A percentile compares a stretch with the other conserved stretches of the same genome.
These are phyloP conservation scores for Prunus armeniaca DNA, from an alignment of 306 rosid species.

Conservation along the genomic window DNA sequence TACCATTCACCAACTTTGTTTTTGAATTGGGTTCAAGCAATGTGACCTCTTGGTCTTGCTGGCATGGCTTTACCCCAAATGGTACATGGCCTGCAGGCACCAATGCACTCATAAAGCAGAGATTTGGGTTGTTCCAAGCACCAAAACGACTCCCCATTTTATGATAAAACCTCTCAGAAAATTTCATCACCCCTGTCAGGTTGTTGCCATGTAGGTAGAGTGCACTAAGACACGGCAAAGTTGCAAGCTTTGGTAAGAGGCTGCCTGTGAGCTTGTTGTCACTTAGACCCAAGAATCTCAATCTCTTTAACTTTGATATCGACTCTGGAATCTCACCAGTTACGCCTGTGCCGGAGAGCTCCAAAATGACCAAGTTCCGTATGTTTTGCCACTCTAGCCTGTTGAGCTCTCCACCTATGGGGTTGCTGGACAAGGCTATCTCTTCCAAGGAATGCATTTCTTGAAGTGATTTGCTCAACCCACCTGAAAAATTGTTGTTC, in stretches of 20 bases:
- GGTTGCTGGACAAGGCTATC: constrained; percentile 72
- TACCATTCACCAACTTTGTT: constrained; percentile 20
- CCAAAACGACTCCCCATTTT: constrained; percentile 88
- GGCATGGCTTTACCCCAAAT: constrained; percentile 78
- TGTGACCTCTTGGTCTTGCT: constrained; percentile 29
- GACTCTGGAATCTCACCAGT: constrained; percentile 81
- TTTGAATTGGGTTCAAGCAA: constrained; percentile 37
- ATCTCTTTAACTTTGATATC: constrained; percentile 50
- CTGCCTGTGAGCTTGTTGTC: constrained; percentile 74
- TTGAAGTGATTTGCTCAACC: constrained; percentile 53
- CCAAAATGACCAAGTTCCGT: constrained; percentile 58
- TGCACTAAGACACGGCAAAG: constrained; percentile 63
- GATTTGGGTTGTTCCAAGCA: constrained; percentile 76
- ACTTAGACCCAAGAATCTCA: constrained; percentile 77
- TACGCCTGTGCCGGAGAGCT: constrained; percentile 64
- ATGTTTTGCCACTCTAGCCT: constrained; percentile 57
- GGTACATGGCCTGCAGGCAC: constrained; percentile 47
- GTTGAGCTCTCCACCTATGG: constrained; percentile 64
- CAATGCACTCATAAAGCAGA: constrained; percentile 54
- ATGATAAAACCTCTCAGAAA: constrained; percentile 53
- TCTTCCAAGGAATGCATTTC: constrained; percentile 59
- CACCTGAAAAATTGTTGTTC: constrained; percentile 70
- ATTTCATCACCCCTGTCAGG: constrained; percentile 62
- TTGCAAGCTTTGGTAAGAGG: constrained; percentile 59
- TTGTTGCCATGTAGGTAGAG: constrained; percentile 79